Evolutionary conservation across 805 yeast genomes (phyloP).

Genomic region (Pichia cabralensis): DNA sequence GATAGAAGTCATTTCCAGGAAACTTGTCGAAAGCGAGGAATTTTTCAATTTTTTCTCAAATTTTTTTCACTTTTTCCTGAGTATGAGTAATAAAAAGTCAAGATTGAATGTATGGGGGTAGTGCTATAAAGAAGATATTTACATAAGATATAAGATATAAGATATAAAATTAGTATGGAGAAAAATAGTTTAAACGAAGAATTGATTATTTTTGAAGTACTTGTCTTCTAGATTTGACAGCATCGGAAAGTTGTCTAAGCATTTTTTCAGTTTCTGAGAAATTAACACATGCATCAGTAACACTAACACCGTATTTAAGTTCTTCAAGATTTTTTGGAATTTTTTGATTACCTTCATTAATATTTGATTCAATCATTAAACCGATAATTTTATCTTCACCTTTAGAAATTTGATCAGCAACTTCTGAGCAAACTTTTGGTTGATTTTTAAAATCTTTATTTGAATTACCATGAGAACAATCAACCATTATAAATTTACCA

Average conservation of each 20-base stretch:
- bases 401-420: slow-evolving; percentile 68
- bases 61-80: too few species aligned
- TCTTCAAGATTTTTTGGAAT: slow-evolving; percentile 54
- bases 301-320: slow-evolving; percentile 86
- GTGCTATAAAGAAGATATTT: too few species aligned
- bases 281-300: slow-evolving; percentile 93
- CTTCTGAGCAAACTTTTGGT: slow-evolving; percentile 79
- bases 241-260: slow-evolving; percentile 68
- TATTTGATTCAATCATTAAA: slow-evolving; percentile 90
- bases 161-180: too few species aligned
- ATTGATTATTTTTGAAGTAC: slow-evolving; percentile 13
- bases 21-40: too few species aligned
- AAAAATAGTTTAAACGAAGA: not conserved
- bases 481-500: slow-evolving; percentile 70
- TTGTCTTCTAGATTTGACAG: slow-evolving; percentile 82
- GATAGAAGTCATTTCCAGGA: too few species aligned
- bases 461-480: slow-evolving; percentile 97
- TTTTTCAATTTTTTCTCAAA: too few species aligned
- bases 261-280: slow-evolving; percentile 84
- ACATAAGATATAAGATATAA: too few species aligned
- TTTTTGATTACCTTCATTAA: slow-evolving; percentile 84
- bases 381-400: slow-evolving; percentile 84
- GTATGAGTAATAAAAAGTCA: too few species aligned
- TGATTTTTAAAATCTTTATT: slow-evolving; percentile 90
- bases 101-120: too few species aligned